A percentile compares a stretch with the other conserved stretches of the same genome.
Evolutionary conservation across 1,284 basidiomycete species (phyloP).

Genomic region (Golubevia sp.): DNA sequence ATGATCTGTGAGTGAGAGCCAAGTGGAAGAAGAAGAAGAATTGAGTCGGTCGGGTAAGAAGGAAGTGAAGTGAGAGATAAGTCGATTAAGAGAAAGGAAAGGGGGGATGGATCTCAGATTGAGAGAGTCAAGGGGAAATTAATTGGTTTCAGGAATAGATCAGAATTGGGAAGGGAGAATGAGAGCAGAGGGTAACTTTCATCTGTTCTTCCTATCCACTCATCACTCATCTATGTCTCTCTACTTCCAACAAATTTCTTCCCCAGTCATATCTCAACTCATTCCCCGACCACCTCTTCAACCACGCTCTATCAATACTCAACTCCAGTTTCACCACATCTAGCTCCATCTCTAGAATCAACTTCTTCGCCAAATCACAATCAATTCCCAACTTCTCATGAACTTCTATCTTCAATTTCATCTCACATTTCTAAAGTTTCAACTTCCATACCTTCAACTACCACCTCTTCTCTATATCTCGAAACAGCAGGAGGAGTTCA

Average conservation of each 20-base stretch:
- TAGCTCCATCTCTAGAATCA: constrained; percentile 30
- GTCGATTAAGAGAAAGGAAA: no score
- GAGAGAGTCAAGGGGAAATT: no score
- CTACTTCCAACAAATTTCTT: not conserved
- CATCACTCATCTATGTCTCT: not conserved
- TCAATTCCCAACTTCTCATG: not conserved
- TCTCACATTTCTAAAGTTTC: not conserved
- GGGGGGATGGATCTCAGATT: no score
- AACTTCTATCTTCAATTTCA: not conserved
- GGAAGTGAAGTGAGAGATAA: no score
- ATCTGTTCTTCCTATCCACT: not conserved
- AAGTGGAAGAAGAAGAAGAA: not conserved
- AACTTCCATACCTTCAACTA: no score
- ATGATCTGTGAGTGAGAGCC: constrained; percentile 22
- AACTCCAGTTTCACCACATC: constrained; percentile 46
- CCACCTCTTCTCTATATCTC: no score
- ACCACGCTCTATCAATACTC: constrained; percentile 39
- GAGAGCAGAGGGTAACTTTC: not conserved
- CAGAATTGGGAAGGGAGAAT: no score
- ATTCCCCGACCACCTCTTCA: constrained; percentile 18
- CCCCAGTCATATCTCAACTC: constrained; percentile 28
- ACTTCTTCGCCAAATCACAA: not conserved
- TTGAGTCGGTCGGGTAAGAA: no score
- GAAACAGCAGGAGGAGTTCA: constrained; percentile 74
- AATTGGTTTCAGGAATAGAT: no score